These are phyloP conservation scores for Dothistroma pini DNA, from an alignment of 2,329 filamentous ascomycete species.

Conservation along the genomic window DNA sequence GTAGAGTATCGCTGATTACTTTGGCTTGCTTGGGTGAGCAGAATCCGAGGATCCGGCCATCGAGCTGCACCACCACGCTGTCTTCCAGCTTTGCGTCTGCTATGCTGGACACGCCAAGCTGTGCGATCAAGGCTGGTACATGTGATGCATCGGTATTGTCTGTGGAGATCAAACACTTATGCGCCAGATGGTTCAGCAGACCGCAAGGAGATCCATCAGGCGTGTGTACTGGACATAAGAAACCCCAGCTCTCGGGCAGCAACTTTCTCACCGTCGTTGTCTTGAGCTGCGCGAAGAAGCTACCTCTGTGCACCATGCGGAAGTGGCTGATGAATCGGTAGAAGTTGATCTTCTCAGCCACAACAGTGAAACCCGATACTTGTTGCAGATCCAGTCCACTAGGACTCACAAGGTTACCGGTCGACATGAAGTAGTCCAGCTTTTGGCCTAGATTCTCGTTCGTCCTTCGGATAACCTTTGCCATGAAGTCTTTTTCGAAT, in stretches of 20 bases:
- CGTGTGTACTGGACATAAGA: constrained; percentile 94
- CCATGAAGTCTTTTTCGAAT: constrained; percentile 75
- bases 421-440: constrained; percentile 93
- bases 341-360: constrained; percentile 99
- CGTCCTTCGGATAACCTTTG: constrained; percentile 71
- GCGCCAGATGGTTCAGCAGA: constrained; percentile 88
- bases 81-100: constrained; percentile 78
- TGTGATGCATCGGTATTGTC: constrained; percentile 67
- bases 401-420: constrained; percentile 85
- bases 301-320: constrained; percentile 97
- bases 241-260: constrained; percentile 95
- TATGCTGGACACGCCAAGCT: constrained; percentile 72
- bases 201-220: constrained; percentile 95
- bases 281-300: constrained; percentile 96
- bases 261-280: constrained; percentile 96
- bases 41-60: constrained; percentile 86
- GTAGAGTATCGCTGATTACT: constrained; percentile 77
- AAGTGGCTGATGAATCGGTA: constrained; percentile 98
- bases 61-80: constrained; percentile 83
- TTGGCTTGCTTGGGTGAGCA: constrained; percentile 80
- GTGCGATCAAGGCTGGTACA: constrained; percentile 68
- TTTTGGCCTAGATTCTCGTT: constrained; percentile 86
- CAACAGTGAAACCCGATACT: constrained; percentile 89
- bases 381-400: constrained; percentile 94
- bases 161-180: constrained; percentile 90